Conservation (phyloP, 495 filamentous ascomycete species). For the Elasticomyces elasticus region DNA sequence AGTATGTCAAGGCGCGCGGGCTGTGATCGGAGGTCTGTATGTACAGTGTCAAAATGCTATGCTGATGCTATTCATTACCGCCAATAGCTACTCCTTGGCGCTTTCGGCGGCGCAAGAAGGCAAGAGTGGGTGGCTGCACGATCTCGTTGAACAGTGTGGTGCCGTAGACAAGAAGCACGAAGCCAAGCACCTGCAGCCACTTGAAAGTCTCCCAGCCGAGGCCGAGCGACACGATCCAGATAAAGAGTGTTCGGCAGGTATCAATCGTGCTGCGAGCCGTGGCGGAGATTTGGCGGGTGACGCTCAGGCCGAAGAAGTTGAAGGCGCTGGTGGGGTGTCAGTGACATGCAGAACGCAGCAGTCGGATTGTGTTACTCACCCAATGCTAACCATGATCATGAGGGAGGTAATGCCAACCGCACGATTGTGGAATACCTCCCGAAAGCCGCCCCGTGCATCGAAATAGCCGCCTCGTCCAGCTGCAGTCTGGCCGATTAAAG, state of each 20-base stretch:
- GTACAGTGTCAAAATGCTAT: neutral
- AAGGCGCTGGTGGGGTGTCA: conserved; percentile 54
- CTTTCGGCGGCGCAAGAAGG: conserved; percentile 11
- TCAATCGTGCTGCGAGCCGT: conserved; percentile 93
- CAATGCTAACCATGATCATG: conserved; percentile 93
- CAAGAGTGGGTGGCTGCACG: conserved; percentile 54
- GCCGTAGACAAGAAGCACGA: conserved; percentile 83
- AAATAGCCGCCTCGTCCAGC: conserved; percentile 76
- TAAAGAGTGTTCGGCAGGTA: conserved; percentile 94
- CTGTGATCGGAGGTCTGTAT: conserved; percentile 5
- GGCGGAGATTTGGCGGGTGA: conserved; percentile 78
- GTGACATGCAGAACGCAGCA: neutral
- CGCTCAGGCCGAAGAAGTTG: conserved; percentile 95
- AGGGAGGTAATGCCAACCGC: conserved; percentile 63
- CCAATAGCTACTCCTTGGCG: conserved; percentile 4
- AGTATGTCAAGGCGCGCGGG: conserved; percentile 21
- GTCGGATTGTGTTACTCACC: conserved; percentile 45
- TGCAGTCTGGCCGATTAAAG: conserved; percentile 61
- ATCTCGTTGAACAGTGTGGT: conserved; percentile 96
- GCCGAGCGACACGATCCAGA: conserved; percentile 90
- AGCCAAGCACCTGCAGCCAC: conserved; percentile 88
- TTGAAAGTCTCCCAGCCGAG: conserved; percentile 98
- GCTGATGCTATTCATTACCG: conserved; percentile 1
- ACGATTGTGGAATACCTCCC: conserved; percentile 60
- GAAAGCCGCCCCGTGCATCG: conserved; percentile 74